Percentiles rank a stretch among this genome's conserved stretches.
Conservation (phyloP, 495 filamentous ascomycete species). For the Neurospora sp. region DNA sequence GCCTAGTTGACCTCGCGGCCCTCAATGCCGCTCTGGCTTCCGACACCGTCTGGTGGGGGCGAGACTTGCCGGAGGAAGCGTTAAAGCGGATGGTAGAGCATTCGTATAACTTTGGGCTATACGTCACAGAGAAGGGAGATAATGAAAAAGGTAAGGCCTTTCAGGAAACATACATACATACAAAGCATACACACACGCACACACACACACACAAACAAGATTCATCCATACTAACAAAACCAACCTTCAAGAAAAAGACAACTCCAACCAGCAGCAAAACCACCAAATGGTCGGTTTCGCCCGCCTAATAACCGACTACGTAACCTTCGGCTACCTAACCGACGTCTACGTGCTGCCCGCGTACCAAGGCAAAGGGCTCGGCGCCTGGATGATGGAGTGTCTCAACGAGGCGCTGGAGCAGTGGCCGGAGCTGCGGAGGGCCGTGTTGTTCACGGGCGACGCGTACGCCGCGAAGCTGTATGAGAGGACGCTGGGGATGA, state of each 20-base stretch:
- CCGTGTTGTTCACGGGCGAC: constrained; percentile 40
- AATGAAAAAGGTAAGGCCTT: constrained; percentile 1
- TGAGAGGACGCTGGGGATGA: constrained; percentile 34
- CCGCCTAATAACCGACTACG: constrained; percentile 52
- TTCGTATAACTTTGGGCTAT: constrained; percentile 47
- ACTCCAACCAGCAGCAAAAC: constrained; percentile 2
- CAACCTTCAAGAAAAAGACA: constrained; percentile 2
- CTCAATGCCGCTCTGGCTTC: constrained; percentile 41
- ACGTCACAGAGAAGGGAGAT: constrained; percentile 22
- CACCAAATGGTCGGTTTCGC: constrained; percentile 44
- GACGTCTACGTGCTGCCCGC: constrained; percentile 53
- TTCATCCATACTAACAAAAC: not conserved
- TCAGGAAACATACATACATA: not conserved
- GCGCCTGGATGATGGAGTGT: constrained; percentile 50
- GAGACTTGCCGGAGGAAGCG: constrained; percentile 24
- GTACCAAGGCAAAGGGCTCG: constrained; percentile 50
- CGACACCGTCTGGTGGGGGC: constrained; percentile 47
- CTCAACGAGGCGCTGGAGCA: constrained; percentile 41
- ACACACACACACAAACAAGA: not conserved
- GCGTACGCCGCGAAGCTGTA: constrained; percentile 34
- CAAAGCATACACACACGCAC: no score
- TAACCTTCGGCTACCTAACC: constrained; percentile 58
- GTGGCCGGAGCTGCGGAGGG: constrained; percentile 46
- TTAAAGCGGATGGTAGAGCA: constrained; percentile 38
- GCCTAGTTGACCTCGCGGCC: constrained; percentile 35